phyloP scores from a whole-genome alignment of 1,139 yeast species.

The Trichomonascaceae sp. region DNA sequence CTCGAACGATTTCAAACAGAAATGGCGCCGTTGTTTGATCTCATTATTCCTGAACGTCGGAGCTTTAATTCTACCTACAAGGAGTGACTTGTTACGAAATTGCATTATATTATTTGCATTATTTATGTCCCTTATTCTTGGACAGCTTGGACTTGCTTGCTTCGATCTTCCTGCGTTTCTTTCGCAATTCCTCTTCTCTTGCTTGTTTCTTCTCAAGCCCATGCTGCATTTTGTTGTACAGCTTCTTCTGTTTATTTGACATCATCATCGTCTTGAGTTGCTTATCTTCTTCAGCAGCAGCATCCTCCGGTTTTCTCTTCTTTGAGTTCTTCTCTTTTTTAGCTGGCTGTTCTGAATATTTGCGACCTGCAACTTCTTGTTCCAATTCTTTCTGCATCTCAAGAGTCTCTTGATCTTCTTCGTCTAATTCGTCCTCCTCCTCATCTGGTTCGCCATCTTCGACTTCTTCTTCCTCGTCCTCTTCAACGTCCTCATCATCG shows the following conservation, averaged over 20 bases:
- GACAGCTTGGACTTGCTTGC: constrained; percentile 55
- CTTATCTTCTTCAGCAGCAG: constrained; percentile 42
- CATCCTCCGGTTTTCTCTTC: constrained; percentile 11
- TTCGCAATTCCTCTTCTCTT: constrained; percentile 64
- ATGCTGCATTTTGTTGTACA: constrained; percentile 92
- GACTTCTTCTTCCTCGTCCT: constrained; percentile 43
- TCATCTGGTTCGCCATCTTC: constrained; percentile 43
- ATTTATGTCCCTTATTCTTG: constrained; percentile 17
- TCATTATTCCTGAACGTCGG: constrained; percentile 71
- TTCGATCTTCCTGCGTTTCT: constrained; percentile 72
- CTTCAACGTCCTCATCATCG: constrained; percentile 36
- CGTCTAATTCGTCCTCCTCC: constrained; percentile 37
- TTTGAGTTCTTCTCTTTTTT: constrained; percentile 25
- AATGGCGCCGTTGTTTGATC: constrained; percentile 57
- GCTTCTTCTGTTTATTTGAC: constrained; percentile 92
- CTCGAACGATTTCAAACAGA: constrained; percentile 57
- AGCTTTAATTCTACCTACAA: constrained; percentile 68
- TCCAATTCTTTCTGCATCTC: constrained; percentile 80
- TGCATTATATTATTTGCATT: constrained; percentile 9
- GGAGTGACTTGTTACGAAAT: constrained; percentile 9
- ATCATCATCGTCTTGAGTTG: constrained; percentile 92
- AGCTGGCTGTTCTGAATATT: constrained; percentile 50
- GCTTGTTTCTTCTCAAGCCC: constrained; percentile 81
- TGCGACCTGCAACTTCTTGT: constrained; percentile 82
- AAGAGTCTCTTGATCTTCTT: constrained; percentile 33